Evolutionary conservation across 2,329 filamentous ascomycete species (phyloP).

Genomic region (Penicillium aurantiogriseum): DNA sequence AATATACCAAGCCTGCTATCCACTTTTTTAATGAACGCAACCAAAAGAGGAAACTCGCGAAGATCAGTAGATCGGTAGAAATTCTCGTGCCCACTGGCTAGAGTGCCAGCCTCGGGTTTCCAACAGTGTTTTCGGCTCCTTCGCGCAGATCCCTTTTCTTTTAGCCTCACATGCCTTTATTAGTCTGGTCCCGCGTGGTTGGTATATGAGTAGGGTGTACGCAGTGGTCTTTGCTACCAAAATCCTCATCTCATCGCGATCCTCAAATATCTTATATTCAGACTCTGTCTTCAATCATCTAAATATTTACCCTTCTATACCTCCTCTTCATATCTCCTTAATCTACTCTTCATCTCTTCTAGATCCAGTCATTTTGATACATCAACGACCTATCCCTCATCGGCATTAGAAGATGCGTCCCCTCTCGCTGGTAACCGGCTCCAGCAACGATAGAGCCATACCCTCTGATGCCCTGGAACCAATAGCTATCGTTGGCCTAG

Average conservation of each 20-base stretch:
- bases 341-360: neutral
- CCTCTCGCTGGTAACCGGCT: constrained; percentile 2
- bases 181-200: neutral
- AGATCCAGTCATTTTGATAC: neutral
- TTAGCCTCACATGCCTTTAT: neutral
- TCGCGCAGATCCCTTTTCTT: neutral
- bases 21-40: neutral
- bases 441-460: neutral
- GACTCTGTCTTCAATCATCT: neutral
- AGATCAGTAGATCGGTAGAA: neutral
- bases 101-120: neutral
- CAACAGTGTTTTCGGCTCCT: neutral
- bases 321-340: neutral
- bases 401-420: constrained; percentile 7
- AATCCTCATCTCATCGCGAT: neutral
- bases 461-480: constrained; percentile 20
- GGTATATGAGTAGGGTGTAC: neutral
- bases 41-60: neutral
- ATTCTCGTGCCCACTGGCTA: neutral
- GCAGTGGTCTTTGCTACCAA: neutral
- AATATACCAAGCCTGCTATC: neutral
- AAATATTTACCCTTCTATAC: too few species aligned
- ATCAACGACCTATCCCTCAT: neutral
- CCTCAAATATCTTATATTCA: neutral
- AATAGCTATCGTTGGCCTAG: constrained; percentile 40